Evolutionary conservation across 2,329 filamentous ascomycete species (phyloP).

Genomic region (Pleoardoris graminearum): DNA sequence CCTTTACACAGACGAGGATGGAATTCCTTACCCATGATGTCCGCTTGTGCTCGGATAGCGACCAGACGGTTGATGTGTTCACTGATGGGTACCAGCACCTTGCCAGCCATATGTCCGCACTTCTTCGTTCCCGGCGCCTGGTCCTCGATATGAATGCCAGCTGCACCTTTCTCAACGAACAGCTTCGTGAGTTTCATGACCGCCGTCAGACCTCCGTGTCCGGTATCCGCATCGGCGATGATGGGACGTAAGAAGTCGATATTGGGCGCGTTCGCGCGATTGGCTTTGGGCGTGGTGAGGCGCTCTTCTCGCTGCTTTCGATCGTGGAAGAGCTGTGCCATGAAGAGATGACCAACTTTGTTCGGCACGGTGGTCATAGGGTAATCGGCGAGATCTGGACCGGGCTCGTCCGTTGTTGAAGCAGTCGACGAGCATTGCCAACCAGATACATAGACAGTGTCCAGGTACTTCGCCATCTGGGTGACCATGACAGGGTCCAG

Average conservation of each 20-base stretch:
- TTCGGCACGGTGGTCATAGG: conserved; percentile 93
- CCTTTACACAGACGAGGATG: too few relatives aligned
- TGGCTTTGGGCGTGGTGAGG: conserved; percentile 70
- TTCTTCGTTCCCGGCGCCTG: conserved; percentile 99
- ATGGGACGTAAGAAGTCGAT: conserved; percentile 95
- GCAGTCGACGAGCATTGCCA: conserved; percentile 99
- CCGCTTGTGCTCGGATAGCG: conserved; percentile 93
- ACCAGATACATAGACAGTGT: conserved; percentile 97
- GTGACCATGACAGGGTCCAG: conserved; percentile 98
- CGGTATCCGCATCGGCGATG: conserved; percentile 94
- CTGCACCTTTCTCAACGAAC: conserved; percentile 94
- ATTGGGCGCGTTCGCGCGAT: conserved; percentile 74
- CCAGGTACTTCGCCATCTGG: conserved; percentile 98
- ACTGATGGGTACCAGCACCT: conserved; percentile 93
- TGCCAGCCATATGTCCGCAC: conserved; percentile 99
- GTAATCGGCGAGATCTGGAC: conserved; percentile 97
- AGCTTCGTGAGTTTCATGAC: conserved; percentile 99
- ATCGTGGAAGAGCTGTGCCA: conserved; percentile 99
- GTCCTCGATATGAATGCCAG: conserved; percentile 98
- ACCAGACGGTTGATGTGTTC: conserved; percentile 98
- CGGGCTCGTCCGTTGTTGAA: conserved; percentile 91
- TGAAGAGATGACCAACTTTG: conserved; percentile 96
- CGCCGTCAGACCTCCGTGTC: conserved; percentile 95
- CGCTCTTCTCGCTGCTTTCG: conserved; percentile 98
- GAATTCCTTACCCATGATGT: conserved; percentile 95